Conservation (phyloP, 306 rosid species). For the Bauhinia variegata region DNA sequence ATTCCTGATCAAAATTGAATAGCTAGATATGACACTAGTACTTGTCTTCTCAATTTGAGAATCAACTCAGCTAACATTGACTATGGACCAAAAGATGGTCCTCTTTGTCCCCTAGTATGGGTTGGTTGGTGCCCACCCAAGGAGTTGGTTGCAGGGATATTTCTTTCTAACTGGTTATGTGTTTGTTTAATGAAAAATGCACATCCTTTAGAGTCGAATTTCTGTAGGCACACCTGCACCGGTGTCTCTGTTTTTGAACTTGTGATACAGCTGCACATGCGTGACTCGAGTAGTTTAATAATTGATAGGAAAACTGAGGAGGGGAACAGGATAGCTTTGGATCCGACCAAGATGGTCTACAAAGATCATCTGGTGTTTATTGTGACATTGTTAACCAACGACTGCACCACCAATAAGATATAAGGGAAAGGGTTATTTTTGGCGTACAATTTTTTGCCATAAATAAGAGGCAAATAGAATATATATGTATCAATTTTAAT, state of each 20-base stretch:
- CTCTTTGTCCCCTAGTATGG: constrained; percentile 10
- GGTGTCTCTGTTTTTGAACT: too few species aligned
- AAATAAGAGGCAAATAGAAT: too few species aligned
- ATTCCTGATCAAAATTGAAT: constrained; percentile 35
- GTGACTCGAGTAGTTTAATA: too few species aligned
- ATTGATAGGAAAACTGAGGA: too few species aligned
- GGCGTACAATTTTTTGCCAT: too few species aligned
- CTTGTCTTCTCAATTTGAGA: constrained; percentile 28
- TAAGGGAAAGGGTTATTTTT: too few species aligned
- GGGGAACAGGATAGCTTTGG: constrained; percentile 21
- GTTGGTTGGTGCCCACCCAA: not conserved
- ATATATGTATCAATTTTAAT: too few species aligned
- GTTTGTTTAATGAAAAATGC: not conserved
- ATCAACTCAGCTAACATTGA: constrained; percentile 35
- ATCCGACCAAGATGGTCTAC: constrained; percentile 34
- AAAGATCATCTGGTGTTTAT: constrained; percentile 33
- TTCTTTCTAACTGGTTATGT: not conserved
- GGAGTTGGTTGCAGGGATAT: constrained; percentile 13
- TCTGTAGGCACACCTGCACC: too few species aligned
- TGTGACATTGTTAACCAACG: constrained; percentile 11
- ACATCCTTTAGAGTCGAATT: too few species aligned
- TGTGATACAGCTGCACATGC: too few species aligned
- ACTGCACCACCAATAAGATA: constrained; percentile 14
- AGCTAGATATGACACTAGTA: constrained; percentile 31
- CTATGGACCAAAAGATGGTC: constrained; percentile 36